These are phyloP conservation scores for Solanum pinnatisectum DNA, from an alignment of 257 asterid species.

Conservation along the genomic window DNA sequence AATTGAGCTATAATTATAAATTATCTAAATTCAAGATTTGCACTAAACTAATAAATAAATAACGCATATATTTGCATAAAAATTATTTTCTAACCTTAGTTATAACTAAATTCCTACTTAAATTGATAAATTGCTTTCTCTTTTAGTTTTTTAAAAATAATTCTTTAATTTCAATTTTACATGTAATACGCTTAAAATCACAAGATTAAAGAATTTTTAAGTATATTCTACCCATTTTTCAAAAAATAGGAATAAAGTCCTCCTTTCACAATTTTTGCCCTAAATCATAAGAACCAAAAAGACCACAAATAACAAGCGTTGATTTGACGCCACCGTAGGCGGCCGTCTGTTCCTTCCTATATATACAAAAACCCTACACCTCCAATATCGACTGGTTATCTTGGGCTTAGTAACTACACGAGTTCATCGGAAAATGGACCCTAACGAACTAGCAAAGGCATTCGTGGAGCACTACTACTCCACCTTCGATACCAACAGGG, in stretches of 20 bases:
- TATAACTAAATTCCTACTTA: not conserved
- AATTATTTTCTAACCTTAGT: not conserved
- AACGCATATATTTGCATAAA: no score
- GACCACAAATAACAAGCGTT: not conserved
- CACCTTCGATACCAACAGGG: slow-evolving; percentile 33
- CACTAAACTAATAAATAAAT: not conserved
- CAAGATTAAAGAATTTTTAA: no score
- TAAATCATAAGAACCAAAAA: no score
- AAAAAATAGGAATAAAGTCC: not conserved
- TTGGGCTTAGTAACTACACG: not conserved
- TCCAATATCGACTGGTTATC: not conserved
- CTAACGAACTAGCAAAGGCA: slow-evolving; percentile 41
- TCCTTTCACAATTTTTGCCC: not conserved
- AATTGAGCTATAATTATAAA: not conserved
- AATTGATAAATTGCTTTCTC: not conserved
- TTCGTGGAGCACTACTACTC: slow-evolving; percentile 52
- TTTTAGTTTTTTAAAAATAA: no score
- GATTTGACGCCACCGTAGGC: not conserved
- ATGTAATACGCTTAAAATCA: no score
- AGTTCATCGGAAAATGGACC: slow-evolving; percentile 23
- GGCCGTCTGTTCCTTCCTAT: not conserved
- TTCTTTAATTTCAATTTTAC: no score
- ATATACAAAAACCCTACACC: not conserved
- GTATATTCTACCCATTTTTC: no score
- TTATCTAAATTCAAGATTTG: not conserved